Evolutionary conservation across 2,329 filamentous ascomycete genomes (phyloP), one percentile per base, ranked within the genome.

Genomic region (Penicillium janthinellum): DNA sequence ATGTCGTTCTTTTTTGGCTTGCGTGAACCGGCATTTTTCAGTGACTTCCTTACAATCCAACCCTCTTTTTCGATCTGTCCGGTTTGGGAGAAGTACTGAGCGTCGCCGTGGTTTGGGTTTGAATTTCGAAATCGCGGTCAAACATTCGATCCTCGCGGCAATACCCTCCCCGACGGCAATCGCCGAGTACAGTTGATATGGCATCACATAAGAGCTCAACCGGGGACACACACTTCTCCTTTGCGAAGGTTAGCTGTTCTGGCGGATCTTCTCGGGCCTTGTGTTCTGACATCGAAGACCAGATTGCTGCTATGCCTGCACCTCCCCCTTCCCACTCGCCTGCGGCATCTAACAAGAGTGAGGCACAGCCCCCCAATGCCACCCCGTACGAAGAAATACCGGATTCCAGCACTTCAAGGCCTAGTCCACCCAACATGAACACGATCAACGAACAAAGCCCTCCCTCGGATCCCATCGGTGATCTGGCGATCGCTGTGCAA

Each of bases 181-280:
- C 50, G 54, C 55, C 44, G 59, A 57, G 61, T 63, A 50, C 61
- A 60, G 45, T 53, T 59, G 67, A 60, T 56, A 77, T 77, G 75
- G 66, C 69, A 64, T 73, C 74, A 31, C 67, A 74, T 54, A 66
- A 64, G 58, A 66, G 69, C 55, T 64, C 68, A 38, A 58, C 63
- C 57, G 70, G 67, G 64, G 68, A 71, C 39, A 60, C 67, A 55
- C 70, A 70, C 76, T 84, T 88, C 68, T 91, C 89, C 45, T 92
- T 92, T 81, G 90, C 90, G 77, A 92, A 90, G 84, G 90, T 91
- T 79, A 59, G 81, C 69, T n/a, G 7, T 4, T 28, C 15, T 7
- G 3, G n/a, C 3, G 1, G 17, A 35, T 28, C 15, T 60, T 34
- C 38, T 20, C 10, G 17, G n/a, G 41, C 31, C 28, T 25, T 44